These are phyloP conservation scores for Citrullus colocynthis DNA, from an alignment of 306 rosid species.

Conservation along the genomic window DNA sequence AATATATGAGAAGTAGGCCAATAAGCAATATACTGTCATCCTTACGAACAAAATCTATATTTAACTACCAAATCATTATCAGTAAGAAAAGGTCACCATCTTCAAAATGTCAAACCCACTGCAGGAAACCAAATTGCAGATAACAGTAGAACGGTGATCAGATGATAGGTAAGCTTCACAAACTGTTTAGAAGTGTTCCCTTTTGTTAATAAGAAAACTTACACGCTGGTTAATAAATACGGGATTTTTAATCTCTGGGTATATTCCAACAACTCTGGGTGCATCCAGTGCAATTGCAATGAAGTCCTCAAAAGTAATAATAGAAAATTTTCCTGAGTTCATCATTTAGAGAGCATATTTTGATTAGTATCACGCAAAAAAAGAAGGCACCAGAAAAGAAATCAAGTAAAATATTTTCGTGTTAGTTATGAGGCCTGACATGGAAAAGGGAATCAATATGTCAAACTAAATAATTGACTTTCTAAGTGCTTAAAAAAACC, in stretches of 20 bases:
- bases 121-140: not conserved
- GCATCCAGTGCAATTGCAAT: constrained; percentile 75
- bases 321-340: constrained; percentile 56
- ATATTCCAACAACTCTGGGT: constrained; percentile 85
- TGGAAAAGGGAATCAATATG: not conserved
- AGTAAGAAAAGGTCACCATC: not conserved
- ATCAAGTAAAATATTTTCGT: not conserved
- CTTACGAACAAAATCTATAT: not conserved
- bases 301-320: constrained; percentile 83
- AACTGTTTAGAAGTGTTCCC: not conserved
- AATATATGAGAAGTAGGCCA: not conserved
- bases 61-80: not conserved
- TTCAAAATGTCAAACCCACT: not conserved
- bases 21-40: not conserved
- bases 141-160: not conserved
- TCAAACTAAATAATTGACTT: not conserved
- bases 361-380: not conserved
- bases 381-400: not conserved
- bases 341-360: constrained; percentile 1
- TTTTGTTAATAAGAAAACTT: constrained; percentile 23
- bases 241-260: constrained; percentile 88
- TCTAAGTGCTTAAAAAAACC: no score
- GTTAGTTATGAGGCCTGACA: not conserved
- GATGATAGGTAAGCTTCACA: not conserved
- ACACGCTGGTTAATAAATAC: constrained; percentile 72